Evolutionary conservation across 139 green algal genomes (phyloP), one percentile per base, ranked within the genome.

Genomic region (Tetratostichococcus sp.): DNA sequence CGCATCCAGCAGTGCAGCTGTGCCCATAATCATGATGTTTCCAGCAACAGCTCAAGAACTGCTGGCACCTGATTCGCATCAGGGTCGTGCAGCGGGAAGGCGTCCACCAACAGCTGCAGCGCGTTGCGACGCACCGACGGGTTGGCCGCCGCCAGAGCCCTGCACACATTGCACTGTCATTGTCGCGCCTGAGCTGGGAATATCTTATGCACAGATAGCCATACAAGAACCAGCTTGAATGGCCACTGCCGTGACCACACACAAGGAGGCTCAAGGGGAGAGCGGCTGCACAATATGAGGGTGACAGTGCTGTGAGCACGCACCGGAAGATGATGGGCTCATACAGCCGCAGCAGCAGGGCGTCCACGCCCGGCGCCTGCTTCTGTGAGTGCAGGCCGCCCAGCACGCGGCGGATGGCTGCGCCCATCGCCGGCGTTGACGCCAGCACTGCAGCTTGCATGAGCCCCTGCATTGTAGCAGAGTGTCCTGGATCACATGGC

Each of bases 41-140:
- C n/a, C n/a, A n/a, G n/a, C n/a, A n/a, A n/a, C 33, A 67, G 65
- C 19, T 76, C 71, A 1, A 76, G 82, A 66, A 84, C 73, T 19
- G 32, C n/a, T n/a, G n/a, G n/a, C n/a, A n/a, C 50, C 50, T 67
- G 43, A 35, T 5, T 58, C 1, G 81, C 79, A 8, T 89, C 81
- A 1, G 83, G 86, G 72, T 91, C 84, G 85, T 92, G 86, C 17
- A 97, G 79, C 0, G 92, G 92, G 72, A 97, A 97, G 0, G 87
- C 85, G 30, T 90, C 90, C 8, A 86, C 42, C 35, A 97, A 74
- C 32, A 94, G 73, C 42, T 84, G 68, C 75, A 94, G 74, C 14
- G 89, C 84, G 50, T 96, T 96, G 74, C 84, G 78, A 0, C 92
- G 87, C 33, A 97, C 88, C 5, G 71, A 80, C 0, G 85, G 65